A percentile compares a stretch with the other conserved stretches of the same genome.
Conservation (phyloP, 2,329 filamentous ascomycete genomes). For the Fusarium oxysporum region DNA sequence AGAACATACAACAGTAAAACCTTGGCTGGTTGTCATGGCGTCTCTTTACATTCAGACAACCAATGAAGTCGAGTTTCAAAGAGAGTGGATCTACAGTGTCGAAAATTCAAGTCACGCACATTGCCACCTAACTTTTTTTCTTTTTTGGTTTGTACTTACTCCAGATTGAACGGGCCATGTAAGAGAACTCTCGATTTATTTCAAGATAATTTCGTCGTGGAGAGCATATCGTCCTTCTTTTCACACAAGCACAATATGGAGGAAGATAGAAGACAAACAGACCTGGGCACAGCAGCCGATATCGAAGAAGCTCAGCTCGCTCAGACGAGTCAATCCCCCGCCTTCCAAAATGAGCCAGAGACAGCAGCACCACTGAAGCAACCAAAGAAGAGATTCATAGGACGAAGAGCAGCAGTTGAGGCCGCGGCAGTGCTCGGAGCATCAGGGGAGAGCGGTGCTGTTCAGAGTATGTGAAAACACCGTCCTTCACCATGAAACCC, state of each 20-base stretch:
- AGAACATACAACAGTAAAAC: background rate
- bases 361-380: conserved; percentile 67
- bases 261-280: conserved; percentile 76
- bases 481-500: background rate
- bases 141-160: conserved; percentile 1
- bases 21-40: conserved; percentile 20
- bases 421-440: conserved; percentile 61
- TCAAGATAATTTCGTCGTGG: background rate
- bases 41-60: background rate
- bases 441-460: conserved; percentile 47
- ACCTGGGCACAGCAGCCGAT: conserved; percentile 76
- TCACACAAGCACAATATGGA: conserved; percentile 67
- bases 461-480: conserved; percentile 62
- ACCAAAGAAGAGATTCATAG: conserved; percentile 93
- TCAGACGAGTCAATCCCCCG: conserved; percentile 45
- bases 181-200: background rate
- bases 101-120: conserved; percentile 22
- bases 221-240: background rate
- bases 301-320: conserved; percentile 64
- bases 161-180: background rate
- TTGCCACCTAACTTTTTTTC: conserved; percentile 39
- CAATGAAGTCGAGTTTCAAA: conserved; percentile 31
- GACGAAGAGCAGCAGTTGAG: conserved; percentile 78
- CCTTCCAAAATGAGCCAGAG: conserved; percentile 24
- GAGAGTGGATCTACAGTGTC: conserved; percentile 43